Base-by-base conservation (phyloP, 225 moss, liverwort and hornwort genomes). In the Polytrichum formosum region DNA sequence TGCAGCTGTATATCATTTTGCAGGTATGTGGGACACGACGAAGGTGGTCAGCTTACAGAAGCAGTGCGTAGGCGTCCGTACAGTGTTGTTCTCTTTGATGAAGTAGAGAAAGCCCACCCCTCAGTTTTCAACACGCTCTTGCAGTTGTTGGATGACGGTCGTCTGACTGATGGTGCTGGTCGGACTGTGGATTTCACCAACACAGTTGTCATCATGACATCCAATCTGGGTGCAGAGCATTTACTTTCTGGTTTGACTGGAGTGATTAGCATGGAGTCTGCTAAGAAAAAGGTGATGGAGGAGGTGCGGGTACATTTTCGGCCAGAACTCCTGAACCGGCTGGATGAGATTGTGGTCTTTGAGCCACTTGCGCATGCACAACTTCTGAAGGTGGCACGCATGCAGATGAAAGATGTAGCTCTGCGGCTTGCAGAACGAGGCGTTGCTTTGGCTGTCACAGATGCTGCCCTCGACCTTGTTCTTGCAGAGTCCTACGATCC, bases 11-110 rank as follows among this genome's bases (percentile, higher is more conserved):
- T 46, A 46, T 46, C 16, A 4, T 7, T 6, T 33, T 73, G 66
- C 80, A 83, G 86, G 69, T 87, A 98, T 66, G 94, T 98, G 37
- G 97, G 97, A 23, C 78, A 94, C 56, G 97, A 98, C 5, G 86
- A 98, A 82, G 97, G 97, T 28, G 97, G 97, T 30, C 97, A 98
- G 53, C 86, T 98, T 13, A 98, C 97, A 1, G 97, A 98, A 75
- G 88, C 94, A 0, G 88, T 98, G 1, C 81, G 97, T 61, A 86
- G 97, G 59, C 83, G 91, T 18, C 94, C 97, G 0, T 98, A 98
- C 68, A 84, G 94, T 72, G 88, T 98, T 25, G 83, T 98, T 19
- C 61, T 98, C 18, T 98, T 98, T 73, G 97, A 98, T 70, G 97
- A 98, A 82, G 79, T 98, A 23, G 94, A 98, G 73, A 98, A 98